Conservation (phyloP, 192 early-diverging fungal species). For the Linnemannia elongata region DNA sequence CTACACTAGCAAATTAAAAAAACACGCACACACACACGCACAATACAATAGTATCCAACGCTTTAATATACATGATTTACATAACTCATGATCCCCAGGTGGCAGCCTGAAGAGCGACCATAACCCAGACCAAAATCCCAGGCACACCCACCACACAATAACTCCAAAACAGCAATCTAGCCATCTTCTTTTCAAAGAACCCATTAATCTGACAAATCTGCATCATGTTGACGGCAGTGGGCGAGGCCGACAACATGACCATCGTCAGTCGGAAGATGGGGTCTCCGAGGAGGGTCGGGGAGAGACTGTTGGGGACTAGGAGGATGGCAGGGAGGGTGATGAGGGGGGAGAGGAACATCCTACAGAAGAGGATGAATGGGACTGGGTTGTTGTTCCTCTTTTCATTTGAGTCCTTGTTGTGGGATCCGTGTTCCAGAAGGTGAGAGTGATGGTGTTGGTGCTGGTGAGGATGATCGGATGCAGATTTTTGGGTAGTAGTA, state of each 20-base stretch:
- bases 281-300: constrained; percentile 61
- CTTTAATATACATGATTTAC: no score
- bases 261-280: constrained; percentile 71
- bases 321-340: constrained; percentile 16
- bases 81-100: background rate
- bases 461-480: background rate
- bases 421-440: background rate
- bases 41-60: no score
- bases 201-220: constrained; percentile 75
- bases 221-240: constrained; percentile 76
- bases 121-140: constrained; percentile 4
- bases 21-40: no score
- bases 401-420: background rate
- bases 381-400: background rate
- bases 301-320: constrained; percentile 1
- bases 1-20: no score
- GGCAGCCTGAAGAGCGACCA: constrained; percentile 15
- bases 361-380: constrained; percentile 42
- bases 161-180: constrained; percentile 73
- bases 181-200: constrained; percentile 73
- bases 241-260: constrained; percentile 69
- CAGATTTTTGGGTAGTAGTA: background rate
- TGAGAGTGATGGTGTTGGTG: background rate
- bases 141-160: constrained; percentile 64
- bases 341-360: constrained; percentile 42